A percentile compares a stretch with the other conserved stretches of the same genome.
Evolutionary conservation across 1,284 basidiomycete species (phyloP).

Genomic region (Pseudozyma pruni): DNA sequence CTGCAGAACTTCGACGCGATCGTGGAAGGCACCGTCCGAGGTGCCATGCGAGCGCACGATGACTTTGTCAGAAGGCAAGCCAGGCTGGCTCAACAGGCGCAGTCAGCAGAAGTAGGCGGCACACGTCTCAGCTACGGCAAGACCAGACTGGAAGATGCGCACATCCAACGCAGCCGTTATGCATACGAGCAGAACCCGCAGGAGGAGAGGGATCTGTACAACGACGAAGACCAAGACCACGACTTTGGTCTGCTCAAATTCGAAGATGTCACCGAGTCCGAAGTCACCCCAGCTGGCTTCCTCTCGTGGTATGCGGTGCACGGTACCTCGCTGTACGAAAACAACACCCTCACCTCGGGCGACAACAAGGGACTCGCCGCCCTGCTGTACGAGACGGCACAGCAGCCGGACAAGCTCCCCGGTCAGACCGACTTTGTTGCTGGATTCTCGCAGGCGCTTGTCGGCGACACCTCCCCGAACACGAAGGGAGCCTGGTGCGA

Average conservation of each 20-base stretch:
- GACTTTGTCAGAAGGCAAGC: constrained; percentile 69
- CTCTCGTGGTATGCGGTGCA: constrained; percentile 80
- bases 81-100: neutral
- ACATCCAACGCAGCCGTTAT: constrained; percentile 72
- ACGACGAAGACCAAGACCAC: constrained; percentile 55
- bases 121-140: constrained; percentile 72
- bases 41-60: constrained; percentile 77
- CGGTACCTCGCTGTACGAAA: constrained; percentile 69
- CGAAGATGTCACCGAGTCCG: constrained; percentile 22
- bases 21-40: constrained; percentile 76
- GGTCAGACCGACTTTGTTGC: constrained; percentile 53
- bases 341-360: constrained; percentile 59
- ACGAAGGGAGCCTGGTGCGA: constrained; percentile 57
- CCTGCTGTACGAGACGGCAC: constrained; percentile 50
- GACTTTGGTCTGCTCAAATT: constrained; percentile 60
- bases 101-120: constrained; percentile 6
- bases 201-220: constrained; percentile 53
- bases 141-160: constrained; percentile 75
- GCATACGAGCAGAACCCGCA: constrained; percentile 58
- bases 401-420: constrained; percentile 47
- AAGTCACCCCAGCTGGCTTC: constrained; percentile 37
- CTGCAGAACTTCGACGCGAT: constrained; percentile 74
- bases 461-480: constrained; percentile 62
- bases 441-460: constrained; percentile 56
- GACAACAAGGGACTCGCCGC: constrained; percentile 63